These are phyloP conservation scores for Sorghum bicolor DNA, from an alignment of 176 grass and related monocot species.

Conservation along the genomic window DNA sequence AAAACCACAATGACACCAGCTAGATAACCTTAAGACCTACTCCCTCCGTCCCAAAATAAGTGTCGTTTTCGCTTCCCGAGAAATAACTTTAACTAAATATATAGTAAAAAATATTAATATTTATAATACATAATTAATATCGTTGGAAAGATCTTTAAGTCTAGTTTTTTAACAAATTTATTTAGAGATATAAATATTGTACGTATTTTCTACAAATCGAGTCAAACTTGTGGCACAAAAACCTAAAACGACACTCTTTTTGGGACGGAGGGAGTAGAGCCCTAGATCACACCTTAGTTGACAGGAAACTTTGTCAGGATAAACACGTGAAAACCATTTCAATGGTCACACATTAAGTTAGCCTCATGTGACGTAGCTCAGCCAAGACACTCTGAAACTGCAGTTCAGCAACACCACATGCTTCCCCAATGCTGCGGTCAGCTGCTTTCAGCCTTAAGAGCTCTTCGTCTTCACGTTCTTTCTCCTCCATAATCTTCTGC, in stretches of 20 bases:
- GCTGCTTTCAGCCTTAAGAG: constrained; percentile 24
- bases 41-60: too few relatives aligned
- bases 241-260: too few relatives aligned
- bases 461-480: constrained; percentile 1
- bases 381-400: constrained; percentile 20
- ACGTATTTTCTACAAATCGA: too few relatives aligned
- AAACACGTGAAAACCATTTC: neutral
- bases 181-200: too few relatives aligned
- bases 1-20: neutral
- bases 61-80: too few relatives aligned
- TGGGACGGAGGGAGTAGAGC: too few relatives aligned
- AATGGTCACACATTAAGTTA: neutral
- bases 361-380: neutral
- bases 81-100: too few relatives aligned
- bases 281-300: neutral
- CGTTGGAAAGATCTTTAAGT: too few relatives aligned
- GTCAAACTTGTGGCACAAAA: too few relatives aligned
- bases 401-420: neutral
- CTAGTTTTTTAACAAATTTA: too few relatives aligned
- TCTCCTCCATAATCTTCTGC: constrained; percentile 1
- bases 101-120: too few relatives aligned
- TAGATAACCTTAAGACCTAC: neutral
- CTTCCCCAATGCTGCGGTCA: neutral
- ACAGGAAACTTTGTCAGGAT: neutral
- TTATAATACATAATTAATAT: too few relatives aligned